Evolutionary conservation across 2,329 filamentous ascomycete genomes (phyloP), one percentile per base, ranked within the genome.

Genomic region (Calonectria leucothoes): DNA sequence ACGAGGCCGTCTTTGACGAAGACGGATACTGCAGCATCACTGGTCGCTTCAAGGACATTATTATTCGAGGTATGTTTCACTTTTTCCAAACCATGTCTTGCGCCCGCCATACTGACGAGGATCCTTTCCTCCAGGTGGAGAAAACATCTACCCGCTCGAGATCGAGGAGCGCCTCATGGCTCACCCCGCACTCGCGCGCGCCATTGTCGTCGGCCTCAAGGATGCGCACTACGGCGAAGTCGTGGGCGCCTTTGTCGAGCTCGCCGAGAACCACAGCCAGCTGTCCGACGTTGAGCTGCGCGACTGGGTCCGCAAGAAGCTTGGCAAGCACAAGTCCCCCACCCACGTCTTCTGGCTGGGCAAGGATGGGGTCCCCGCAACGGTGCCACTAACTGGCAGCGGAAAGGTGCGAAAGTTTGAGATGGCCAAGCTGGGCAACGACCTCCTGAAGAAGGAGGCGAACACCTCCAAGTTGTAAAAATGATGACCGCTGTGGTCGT

Each of bases 291-390:
- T 88, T 6, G 89, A 92, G 74, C 82, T 94, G n/a, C 86, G 89
- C 20, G 87, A 89, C 52, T 94, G 92, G 92, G 91, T 91, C 1
- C 87, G 90, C 65, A 85, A 89, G 76, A 88, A 87, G 42, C 87
- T 94, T 8, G 92, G 92, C 1, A 86, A 89, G 45, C 92, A 94
- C 81, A 94, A 94, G 84, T 91, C 93, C 4, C 94, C 94, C 0
- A 86, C 90, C 11, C 90, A 95, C 82, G 82, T 96, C n/a, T 95
- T 95, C 81, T 95, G 94, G 89, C 88, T 96, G 31, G 94, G 94
- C 0, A 86, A 90, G 76, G 88, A 88, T 57, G 89, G 88, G 14
- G 87, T 93, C 29, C 88, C 91, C 1, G 78, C 78, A 1, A 84
- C 86, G 1, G 87, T 93, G 37, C 93, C 93, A 12, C 85, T 94